phyloP scores from a whole-genome alignment of 495 filamentous ascomycete species.

The Diplogelasinospora grovesii region DNA sequence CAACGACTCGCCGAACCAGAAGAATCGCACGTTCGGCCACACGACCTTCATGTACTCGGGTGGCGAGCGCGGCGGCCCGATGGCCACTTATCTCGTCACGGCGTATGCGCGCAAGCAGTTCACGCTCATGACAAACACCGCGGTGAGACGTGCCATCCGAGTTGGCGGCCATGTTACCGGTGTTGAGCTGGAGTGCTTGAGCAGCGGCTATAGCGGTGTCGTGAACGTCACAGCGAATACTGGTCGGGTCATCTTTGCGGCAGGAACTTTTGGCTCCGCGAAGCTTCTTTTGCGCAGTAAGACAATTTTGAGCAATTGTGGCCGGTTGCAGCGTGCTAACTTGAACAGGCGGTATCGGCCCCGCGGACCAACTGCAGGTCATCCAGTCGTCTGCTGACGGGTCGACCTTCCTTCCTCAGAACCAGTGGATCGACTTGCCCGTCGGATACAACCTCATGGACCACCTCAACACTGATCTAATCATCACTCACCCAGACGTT shows the following conservation, averaged over 20 bases:
- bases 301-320: neutral
- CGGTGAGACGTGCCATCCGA: constrained; percentile 58
- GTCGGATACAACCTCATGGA: constrained; percentile 69
- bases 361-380: constrained; percentile 51
- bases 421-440: constrained; percentile 64
- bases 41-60: constrained; percentile 63
- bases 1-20: constrained; percentile 52
- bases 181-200: constrained; percentile 56
- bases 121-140: constrained; percentile 54
- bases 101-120: constrained; percentile 57
- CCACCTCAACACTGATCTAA: constrained; percentile 63
- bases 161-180: constrained; percentile 55
- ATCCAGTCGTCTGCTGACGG: constrained; percentile 48
- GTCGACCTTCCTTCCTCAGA: constrained; percentile 37
- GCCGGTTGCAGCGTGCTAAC: neutral
- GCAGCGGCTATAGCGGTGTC: constrained; percentile 48
- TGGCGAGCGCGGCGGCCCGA: constrained; percentile 62
- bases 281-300: constrained; percentile 55
- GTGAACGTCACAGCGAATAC: constrained; percentile 49
- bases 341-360: constrained; percentile 52
- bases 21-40: constrained; percentile 60
- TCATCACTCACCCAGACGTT: constrained; percentile 55
- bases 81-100: constrained; percentile 65
- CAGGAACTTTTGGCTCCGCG: constrained; percentile 65
- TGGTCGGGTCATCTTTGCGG: constrained; percentile 61